Evolutionary conservation across 2,329 filamentous ascomycete genomes (phyloP).

Genomic region (Calcarisporium arbuscula): DNA sequence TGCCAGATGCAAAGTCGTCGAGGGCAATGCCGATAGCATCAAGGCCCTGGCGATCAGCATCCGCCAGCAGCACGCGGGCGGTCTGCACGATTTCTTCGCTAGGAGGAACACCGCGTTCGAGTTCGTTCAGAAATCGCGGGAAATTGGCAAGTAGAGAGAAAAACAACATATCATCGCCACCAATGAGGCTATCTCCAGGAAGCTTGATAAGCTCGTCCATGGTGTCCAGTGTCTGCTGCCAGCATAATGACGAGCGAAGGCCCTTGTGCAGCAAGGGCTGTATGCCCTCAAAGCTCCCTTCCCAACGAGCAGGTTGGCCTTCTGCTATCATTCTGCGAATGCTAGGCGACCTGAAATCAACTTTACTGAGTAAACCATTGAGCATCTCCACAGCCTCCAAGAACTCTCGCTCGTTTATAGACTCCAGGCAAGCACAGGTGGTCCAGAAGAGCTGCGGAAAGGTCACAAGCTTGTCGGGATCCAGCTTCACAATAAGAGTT

Average conservation of each 20-base stretch:
- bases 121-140: conserved; percentile 72
- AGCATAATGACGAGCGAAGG: conserved; percentile 75
- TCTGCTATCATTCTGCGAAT: conserved; percentile 69
- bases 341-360: conserved; percentile 67
- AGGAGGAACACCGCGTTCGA: conserved; percentile 58
- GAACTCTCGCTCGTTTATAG: conserved; percentile 93
- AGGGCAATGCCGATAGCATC: conserved; percentile 62
- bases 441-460: conserved; percentile 98
- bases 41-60: conserved; percentile 68
- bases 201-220: conserved; percentile 74
- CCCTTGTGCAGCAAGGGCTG: conserved; percentile 87
- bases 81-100: conserved; percentile 52
- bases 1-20: conserved; percentile 60
- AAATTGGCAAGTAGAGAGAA: conserved; percentile 90
- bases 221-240: conserved; percentile 69
- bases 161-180: conserved; percentile 73
- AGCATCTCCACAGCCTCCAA: conserved; percentile 88
- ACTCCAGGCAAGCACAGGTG: conserved; percentile 90
- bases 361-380: conserved; percentile 74
- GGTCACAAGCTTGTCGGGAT: conserved; percentile 70
- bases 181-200: conserved; percentile 74
- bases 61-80: conserved; percentile 62
- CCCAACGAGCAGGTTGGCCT: conserved; percentile 79
- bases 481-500: conserved; percentile 80
- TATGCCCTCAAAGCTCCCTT: conserved; percentile 79